Percentiles rank a stretch among this genome's conserved stretches.
Evolutionary conservation across 2,329 filamentous ascomycete genomes (phyloP).

Genomic region (Chalara sp.): DNA sequence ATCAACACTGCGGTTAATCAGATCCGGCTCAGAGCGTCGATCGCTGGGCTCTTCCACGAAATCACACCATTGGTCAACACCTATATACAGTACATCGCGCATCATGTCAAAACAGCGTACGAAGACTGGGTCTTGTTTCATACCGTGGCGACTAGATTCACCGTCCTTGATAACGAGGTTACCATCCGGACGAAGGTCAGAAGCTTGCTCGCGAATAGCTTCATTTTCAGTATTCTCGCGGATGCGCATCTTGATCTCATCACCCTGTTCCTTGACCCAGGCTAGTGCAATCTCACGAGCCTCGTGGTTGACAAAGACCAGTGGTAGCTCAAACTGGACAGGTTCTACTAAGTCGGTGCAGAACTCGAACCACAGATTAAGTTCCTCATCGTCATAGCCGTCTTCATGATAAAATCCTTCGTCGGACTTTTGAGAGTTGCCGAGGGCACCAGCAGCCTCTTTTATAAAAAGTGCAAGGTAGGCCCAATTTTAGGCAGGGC

Average conservation of each 20-base stretch:
- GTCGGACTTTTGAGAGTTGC: background rate
- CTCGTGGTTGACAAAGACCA: constrained; percentile 1
- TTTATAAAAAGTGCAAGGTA: background rate
- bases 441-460: background rate
- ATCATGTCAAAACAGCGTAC: no score
- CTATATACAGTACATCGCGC: no score
- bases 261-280: background rate
- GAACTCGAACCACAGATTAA: background rate
- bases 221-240: no score
- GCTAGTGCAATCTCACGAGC: constrained; percentile 1
- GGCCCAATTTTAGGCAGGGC: background rate
- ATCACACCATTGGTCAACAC: no score
- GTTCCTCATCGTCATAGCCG: background rate
- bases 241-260: background rate
- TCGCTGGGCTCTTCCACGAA: no score
- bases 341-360: background rate
- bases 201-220: no score
- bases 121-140: no score
- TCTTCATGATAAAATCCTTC: background rate
- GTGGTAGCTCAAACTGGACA: background rate
- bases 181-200: no score
- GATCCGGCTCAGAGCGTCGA: no score
- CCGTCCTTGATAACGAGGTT: no score
- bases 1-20: no score
- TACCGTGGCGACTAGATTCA: no score